A percentile compares a stretch with the other conserved stretches of the same genome.
phyloP scores from a whole-genome alignment of 192 early-diverging fungal genomes.

The Coemansia sp. region DNA sequence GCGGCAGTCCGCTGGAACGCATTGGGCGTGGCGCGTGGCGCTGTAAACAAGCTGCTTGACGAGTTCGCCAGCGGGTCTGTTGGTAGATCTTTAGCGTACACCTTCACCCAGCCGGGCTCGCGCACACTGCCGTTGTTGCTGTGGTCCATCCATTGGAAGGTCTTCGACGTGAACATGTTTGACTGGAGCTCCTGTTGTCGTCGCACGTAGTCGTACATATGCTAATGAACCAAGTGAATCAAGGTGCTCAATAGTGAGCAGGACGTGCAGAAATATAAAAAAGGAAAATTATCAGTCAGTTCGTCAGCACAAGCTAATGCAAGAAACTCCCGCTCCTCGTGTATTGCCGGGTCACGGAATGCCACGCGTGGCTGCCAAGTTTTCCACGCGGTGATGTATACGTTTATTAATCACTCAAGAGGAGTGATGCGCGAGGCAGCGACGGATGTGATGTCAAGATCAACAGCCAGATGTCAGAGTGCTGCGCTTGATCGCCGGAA shows the following conservation, averaged over 20 bases:
- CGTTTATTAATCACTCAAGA: background rate
- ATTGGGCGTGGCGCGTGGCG: slow-evolving; percentile 8
- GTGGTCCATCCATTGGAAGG: slow-evolving; percentile 54
- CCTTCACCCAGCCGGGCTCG: slow-evolving; percentile 39
- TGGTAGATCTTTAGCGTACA: slow-evolving; percentile 19
- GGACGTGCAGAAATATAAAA: background rate
- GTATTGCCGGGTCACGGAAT: background rate
- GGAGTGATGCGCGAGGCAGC: background rate
- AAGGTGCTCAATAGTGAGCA: background rate
- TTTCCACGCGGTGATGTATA: background rate
- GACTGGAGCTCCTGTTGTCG: slow-evolving; percentile 54
- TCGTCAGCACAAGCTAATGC: background rate
- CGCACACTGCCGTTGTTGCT: slow-evolving; percentile 8
- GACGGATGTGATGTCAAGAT: too few species aligned
- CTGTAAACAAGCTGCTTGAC: slow-evolving; percentile 45
- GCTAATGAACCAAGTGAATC: background rate
- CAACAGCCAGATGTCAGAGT: background rate
- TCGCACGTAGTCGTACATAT: slow-evolving; percentile 55
- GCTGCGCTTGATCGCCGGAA: background rate
- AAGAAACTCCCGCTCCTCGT: background rate
- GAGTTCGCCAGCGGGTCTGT: slow-evolving; percentile 40
- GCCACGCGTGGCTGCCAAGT: background rate
- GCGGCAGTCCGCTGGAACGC: slow-evolving; percentile 39
- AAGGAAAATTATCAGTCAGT: background rate
- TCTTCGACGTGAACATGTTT: slow-evolving; percentile 33